A percentile compares a stretch with the other conserved stretches of the same genome.
Evolutionary conservation across 1,284 basidiomycete species (phyloP).

Genomic region (Ceratobasidium sp.): DNA sequence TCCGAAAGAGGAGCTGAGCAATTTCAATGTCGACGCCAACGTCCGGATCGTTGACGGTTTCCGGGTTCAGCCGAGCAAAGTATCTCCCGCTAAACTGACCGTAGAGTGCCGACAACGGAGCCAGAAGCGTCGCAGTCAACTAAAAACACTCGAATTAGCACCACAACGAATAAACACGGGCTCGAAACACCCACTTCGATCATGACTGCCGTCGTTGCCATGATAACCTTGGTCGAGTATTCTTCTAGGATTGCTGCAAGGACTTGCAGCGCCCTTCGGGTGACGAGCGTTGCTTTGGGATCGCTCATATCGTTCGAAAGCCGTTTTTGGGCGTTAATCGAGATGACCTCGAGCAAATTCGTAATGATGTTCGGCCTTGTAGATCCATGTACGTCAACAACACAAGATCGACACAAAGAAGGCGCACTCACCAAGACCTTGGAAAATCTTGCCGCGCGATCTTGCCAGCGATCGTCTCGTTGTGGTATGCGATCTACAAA

Average conservation of each 20-base stretch:
- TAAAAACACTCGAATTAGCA: constrained; percentile 25
- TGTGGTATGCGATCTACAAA: constrained; percentile 77
- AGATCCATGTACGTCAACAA: constrained; percentile 28
- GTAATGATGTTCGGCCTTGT: constrained; percentile 73
- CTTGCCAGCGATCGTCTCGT: constrained; percentile 75
- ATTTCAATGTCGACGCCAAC: constrained; percentile 69
- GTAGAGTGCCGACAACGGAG: constrained; percentile 68
- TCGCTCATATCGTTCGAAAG: constrained; percentile 62
- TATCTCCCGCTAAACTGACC: constrained; percentile 65
- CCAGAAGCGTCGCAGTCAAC: constrained; percentile 32
- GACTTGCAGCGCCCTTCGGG: constrained; percentile 72
- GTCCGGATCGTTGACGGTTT: constrained; percentile 58
- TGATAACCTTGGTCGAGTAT: constrained; percentile 75
- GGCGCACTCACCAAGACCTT: constrained; percentile 66
- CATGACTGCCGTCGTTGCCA: constrained; percentile 74
- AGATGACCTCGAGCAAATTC: constrained; percentile 69
- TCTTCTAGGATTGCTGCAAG: constrained; percentile 77
- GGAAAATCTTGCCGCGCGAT: constrained; percentile 81
- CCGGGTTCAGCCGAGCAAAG: constrained; percentile 57
- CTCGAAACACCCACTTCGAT: constrained; percentile 46
- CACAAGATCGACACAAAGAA: constrained; percentile 45
- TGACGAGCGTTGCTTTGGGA: constrained; percentile 63
- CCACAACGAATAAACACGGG: background rate
- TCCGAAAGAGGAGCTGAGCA: constrained; percentile 78
- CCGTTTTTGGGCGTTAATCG: constrained; percentile 65